These are phyloP conservation scores for Nemophila menziesii DNA, from an alignment of 257 asterid species.

Conservation along the genomic window DNA sequence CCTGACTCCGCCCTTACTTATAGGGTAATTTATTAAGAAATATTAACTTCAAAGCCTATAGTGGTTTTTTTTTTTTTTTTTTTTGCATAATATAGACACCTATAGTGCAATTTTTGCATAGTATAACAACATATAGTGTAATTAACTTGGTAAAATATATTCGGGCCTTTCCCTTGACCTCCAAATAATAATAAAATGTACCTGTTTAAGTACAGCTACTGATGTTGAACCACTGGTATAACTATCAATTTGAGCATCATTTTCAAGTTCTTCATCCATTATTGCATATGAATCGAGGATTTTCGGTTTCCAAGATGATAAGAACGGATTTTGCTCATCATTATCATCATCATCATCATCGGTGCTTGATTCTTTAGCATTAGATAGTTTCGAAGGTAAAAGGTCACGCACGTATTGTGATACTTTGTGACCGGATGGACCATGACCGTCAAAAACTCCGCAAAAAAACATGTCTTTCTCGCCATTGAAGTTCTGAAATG, in stretches of 20 bases:
- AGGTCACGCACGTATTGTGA: slow-evolving; percentile 50
- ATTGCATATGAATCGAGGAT: slow-evolving; percentile 41
- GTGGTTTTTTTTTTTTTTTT: too few relatives aligned
- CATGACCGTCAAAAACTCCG: slow-evolving; percentile 88
- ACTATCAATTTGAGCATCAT: slow-evolving; percentile 42
- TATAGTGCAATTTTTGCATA: too few relatives aligned
- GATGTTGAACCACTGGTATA: slow-evolving; percentile 80
- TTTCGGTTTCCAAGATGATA: slow-evolving; percentile 46
- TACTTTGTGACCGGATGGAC: slow-evolving; percentile 82
- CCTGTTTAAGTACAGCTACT: slow-evolving; percentile 65
- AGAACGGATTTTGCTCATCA: slow-evolving; percentile 26
- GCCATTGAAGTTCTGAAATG: slow-evolving; percentile 50
- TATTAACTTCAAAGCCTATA: too few relatives aligned
- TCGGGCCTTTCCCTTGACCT: too few relatives aligned
- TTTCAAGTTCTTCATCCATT: slow-evolving; percentile 57
- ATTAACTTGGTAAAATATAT: too few relatives aligned
- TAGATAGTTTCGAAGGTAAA: slow-evolving; percentile 62
- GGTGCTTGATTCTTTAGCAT: slow-evolving; percentile 4
- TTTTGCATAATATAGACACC: too few relatives aligned
- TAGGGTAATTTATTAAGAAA: too few relatives aligned
- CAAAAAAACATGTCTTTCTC: slow-evolving; percentile 57
- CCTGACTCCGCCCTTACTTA: too few relatives aligned
- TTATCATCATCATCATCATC: slow-evolving; percentile 3
- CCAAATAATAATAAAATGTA: too few relatives aligned
- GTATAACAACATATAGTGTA: too few relatives aligned